Base-by-base conservation (phyloP, 2,329 filamentous ascomycete species). In the Cladosporium sp. region DNA sequence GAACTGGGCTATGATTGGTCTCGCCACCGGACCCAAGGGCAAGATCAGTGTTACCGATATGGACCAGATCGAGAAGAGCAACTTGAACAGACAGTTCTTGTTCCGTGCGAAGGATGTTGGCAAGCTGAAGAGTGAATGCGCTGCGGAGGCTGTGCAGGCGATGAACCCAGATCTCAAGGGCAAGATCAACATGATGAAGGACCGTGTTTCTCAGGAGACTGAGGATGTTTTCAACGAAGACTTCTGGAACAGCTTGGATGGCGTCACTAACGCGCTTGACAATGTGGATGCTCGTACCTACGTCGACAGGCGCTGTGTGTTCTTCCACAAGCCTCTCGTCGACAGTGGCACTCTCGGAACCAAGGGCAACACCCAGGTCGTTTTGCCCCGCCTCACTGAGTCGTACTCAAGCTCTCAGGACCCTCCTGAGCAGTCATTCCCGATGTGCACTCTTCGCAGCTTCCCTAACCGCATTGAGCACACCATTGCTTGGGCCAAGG, bases 381-480 rank as follows among this genome's bases (percentile, higher is more conserved):
- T 99, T 43, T 80, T 99, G 51, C 95, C 93, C 9, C 81, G 83
- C 61, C 74, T 96, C 56, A 97, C 93, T 1, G 95, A 99, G 71
- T 97, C 93, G 1, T 99, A 99, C 75, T 96, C 93, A 1, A 89
- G 85, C 63, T 97, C 93, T 17, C 92, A 96, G 68, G 95, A 99
- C 68, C 93, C 93, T 1, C 93, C 93, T 0, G 95, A 99, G 78
- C 90, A 96, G 74, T 95, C 93, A 1, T 97, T 99, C 79, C 93
- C 93, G 1, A 97, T 97, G 91, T 99, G 93, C 70, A 97, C 93
- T 4, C 80, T 99, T 55, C 84, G 89, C 65, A 96, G 91, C 71
- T 99, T 99, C 78, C 93, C 93, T 53, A 99, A 99, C 78, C 86
- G 86, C 64, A 99, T 99, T 63, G 91, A 99, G 73, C 93, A 99